Percentiles rank a stretch among this genome's conserved stretches.
Conservation (phyloP, 306 rosid species). For the Hylodesmum podocarpum region DNA sequence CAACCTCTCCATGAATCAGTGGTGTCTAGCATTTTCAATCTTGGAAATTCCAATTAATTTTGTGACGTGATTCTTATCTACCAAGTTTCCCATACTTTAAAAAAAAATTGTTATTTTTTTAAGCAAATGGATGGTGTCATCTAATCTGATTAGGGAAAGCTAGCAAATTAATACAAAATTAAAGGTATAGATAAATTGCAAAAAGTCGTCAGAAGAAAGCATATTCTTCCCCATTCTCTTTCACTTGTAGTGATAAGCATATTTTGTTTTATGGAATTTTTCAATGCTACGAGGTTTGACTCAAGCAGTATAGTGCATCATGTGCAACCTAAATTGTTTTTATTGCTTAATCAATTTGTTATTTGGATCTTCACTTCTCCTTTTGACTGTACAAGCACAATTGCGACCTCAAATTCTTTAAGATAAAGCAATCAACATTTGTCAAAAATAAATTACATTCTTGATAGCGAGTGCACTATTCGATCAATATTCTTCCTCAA, state of each 20-base stretch:
- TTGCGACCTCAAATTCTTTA: neutral
- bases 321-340: constrained; percentile 13
- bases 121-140: constrained; percentile 12
- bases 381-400: neutral
- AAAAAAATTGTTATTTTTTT: neutral
- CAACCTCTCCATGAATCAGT: neutral
- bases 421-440: constrained; percentile 2
- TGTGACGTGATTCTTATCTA: constrained; percentile 23
- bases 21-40: neutral
- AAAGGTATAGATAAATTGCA: neutral
- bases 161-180: neutral
- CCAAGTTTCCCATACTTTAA: constrained; percentile 33
- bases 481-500: neutral
- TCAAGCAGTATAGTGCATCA: constrained; percentile 8
- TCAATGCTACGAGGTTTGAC: constrained; percentile 36
- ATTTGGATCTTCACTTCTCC: neutral
- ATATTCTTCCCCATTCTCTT: neutral
- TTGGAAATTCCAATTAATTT: constrained; percentile 15
- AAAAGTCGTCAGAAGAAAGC: constrained; percentile 18
- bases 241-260: neutral
- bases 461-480: neutral
- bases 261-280: neutral
- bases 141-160: neutral
- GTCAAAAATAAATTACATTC: neutral
- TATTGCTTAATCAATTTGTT: neutral